Evolutionary conservation across 805 yeast genomes (phyloP).

Genomic region (Suhomyces sp.): DNA sequence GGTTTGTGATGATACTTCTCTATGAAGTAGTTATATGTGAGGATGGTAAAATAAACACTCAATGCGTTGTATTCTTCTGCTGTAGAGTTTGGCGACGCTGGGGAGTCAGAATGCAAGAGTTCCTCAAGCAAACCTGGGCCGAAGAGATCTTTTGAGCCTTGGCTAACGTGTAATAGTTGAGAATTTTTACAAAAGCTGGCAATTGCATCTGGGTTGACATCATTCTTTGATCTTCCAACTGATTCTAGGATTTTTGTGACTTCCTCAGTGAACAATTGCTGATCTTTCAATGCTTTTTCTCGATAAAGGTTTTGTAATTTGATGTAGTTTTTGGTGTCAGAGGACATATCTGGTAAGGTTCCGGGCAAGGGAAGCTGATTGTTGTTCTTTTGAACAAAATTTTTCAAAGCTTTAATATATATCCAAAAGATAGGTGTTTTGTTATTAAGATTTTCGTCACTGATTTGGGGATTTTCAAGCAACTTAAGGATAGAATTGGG

Average conservation of each 20-base stretch:
- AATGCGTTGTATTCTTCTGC: constrained; percentile 19
- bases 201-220: constrained; percentile 34
- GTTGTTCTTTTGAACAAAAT: constrained; percentile 39
- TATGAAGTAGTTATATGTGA: constrained; percentile 28
- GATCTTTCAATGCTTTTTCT: constrained; percentile 52
- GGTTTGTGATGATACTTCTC: constrained; percentile 17
- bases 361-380: constrained; percentile 69
- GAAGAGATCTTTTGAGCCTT: constrained; percentile 37
- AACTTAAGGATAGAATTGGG: constrained; percentile 27
- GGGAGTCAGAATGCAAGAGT: constrained; percentile 6
- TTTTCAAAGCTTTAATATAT: constrained; percentile 50
- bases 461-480: constrained; percentile 19
- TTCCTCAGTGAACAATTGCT: constrained; percentile 32
- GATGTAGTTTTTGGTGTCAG: constrained; percentile 63
- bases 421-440: constrained; percentile 56
- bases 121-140: constrained; percentile 14
- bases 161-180: constrained; percentile 47
- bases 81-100: not conserved
- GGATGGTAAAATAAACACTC: constrained; percentile 43
- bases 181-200: constrained; percentile 61
- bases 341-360: constrained; percentile 82
- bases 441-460: constrained; percentile 12
- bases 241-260: constrained; percentile 23
- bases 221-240: constrained; percentile 25
- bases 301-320: constrained; percentile 56